Evolutionary conservation across 1,284 basidiomycete species (phyloP).

Genomic region (Blastosporella zonata): DNA sequence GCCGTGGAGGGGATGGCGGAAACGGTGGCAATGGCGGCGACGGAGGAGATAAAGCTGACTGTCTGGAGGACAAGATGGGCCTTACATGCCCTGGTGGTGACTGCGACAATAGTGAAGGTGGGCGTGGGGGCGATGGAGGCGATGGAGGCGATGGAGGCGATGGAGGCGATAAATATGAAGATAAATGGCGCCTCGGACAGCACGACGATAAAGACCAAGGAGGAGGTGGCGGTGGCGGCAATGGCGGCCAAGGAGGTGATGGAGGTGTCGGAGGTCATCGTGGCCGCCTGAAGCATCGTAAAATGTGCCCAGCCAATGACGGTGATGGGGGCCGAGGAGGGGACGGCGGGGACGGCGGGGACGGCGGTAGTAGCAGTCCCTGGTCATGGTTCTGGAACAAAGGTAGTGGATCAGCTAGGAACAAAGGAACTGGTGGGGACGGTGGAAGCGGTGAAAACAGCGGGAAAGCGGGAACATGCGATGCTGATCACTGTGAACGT

Average conservation of each 20-base stretch:
- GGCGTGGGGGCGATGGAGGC: background rate
- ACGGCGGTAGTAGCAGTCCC: background rate
- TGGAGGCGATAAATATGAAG: background rate
- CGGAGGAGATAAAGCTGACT: background rate
- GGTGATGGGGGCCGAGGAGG: background rate
- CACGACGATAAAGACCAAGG: background rate
- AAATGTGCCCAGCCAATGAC: background rate
- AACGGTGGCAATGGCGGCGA: conserved; percentile 1
- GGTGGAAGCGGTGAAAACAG: background rate
- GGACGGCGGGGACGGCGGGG: background rate
- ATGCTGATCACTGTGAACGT: background rate
- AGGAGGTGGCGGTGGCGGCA: background rate
- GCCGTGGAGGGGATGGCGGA: conserved; percentile 1
- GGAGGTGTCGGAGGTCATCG: background rate
- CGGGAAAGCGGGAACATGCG: background rate
- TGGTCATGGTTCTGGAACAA: background rate
- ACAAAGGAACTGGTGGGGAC: background rate
- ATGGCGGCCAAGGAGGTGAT: conserved; percentile 1
- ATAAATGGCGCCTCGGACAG: no score
- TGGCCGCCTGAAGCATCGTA: background rate
- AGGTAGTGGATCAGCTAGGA: background rate
- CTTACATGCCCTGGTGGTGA: no score
- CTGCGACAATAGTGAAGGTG: background rate
- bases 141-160: background rate
- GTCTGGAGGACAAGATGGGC: no score